Conservation (phyloP, 2,329 filamentous ascomycete species). For the Mycocentrospora acerina region DNA sequence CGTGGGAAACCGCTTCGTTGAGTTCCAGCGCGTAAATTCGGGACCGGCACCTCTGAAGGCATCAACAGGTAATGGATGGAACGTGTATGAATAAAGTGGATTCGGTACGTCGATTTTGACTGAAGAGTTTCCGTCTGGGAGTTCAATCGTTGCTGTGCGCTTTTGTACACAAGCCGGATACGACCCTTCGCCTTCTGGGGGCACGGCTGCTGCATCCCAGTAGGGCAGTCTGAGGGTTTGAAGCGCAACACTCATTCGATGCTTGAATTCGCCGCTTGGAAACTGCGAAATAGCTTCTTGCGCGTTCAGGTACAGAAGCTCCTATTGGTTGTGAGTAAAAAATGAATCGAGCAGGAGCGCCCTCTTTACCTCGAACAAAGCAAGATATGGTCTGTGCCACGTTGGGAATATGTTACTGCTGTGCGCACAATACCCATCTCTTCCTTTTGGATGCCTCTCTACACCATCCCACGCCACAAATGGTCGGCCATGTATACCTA, state of each 20-base stretch:
- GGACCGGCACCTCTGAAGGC: too few relatives aligned
- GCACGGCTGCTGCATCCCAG: conserved; percentile 49
- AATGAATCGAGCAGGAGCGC: too few relatives aligned
- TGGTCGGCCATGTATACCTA: conserved; percentile 80
- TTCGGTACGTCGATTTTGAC: conserved; percentile 37
- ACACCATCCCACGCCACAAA: conserved; percentile 59
- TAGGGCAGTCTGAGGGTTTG: conserved; percentile 45
- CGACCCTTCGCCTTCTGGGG: conserved; percentile 34
- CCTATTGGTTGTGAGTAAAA: conserved; percentile 20
- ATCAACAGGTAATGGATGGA: conserved; percentile 49
- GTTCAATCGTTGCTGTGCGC: conserved; percentile 26
- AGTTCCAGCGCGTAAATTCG: conserved; percentile 11
- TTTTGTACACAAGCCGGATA: conserved; percentile 41
- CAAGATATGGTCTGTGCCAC: conserved; percentile 81
- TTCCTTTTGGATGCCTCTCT: conserved; percentile 45
- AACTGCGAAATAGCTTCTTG: conserved; percentile 42
- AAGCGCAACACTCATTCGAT: conserved; percentile 42
- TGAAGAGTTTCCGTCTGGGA: conserved; percentile 33
- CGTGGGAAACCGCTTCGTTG: conserved; percentile 47
- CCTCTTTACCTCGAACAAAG: conserved; percentile 55
- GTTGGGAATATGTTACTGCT: conserved; percentile 73
- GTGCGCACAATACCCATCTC: conserved; percentile 74
- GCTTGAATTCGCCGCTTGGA: conserved; percentile 37
- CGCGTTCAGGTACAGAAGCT: conserved; percentile 44
- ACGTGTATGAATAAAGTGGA: conserved; percentile 47